Base-by-base conservation (phyloP, 2,329 filamentous ascomycete species). In the Metarhizium robertsii region DNA sequence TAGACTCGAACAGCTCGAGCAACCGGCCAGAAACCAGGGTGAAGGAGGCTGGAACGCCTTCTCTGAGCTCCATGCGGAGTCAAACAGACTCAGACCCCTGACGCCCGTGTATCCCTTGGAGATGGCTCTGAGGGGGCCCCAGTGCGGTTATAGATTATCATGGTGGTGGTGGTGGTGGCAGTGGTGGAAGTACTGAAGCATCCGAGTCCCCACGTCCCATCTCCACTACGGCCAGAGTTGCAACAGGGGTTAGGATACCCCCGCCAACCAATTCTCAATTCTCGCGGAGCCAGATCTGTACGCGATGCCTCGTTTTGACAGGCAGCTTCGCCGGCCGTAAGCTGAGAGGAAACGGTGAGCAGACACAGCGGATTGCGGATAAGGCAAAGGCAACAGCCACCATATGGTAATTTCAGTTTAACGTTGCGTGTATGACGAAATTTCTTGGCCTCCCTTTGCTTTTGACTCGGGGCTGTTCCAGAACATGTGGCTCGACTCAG, bases 81-180 rank as follows among this genome's bases (percentile, higher is more conserved):
- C 52, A 48, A 53, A 49, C 45, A 53, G 30, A 30, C 36, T 42
- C 14, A 14, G 47, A 8, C 52, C 52, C 52, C 52, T 49, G 52
- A 18, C 32, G 43, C 43, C 25, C 52, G 45, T 29, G 34, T 48
- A 20, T 53, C 47, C 34, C 45, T 43, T 49, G 43, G 13, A 30
- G 25, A 11, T 30, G 6, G 25, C 3, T 10, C n/a, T 14, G 45
- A 48, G 25, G 20, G 42, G 45, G 6, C 10, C 13, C 6, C 7
- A 8, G 14, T 29, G 14, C 29, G 16, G 52, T 45, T 38, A 53
- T 32, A 20, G 29, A 47, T 36, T 43, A 45, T 30, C 18, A 40
- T 40, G 29, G 34, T 11, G 45, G 45, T 48, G 20, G 14, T 48
- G 20, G 45, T 48, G 45, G 20, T 48, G 20, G 45, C 11, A 20